Evolutionary conservation across 1,284 basidiomycete genomes (phyloP).

Genomic region (Fomitiporia mediterranea): DNA sequence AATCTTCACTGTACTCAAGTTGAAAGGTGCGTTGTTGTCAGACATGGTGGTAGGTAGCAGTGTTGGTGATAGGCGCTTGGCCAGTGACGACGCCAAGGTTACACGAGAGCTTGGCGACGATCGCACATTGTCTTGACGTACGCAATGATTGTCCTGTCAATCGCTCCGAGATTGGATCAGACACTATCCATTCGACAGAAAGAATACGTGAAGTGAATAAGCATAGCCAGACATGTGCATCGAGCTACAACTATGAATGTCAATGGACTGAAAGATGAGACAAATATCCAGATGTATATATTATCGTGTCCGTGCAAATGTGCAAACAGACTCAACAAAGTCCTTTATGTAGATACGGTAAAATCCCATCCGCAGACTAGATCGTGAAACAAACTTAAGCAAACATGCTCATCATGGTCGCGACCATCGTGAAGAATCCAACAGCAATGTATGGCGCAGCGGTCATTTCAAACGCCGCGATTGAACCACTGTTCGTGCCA

Average conservation of each 20-base stretch:
- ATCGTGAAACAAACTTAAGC: neutral
- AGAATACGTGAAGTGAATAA: no score
- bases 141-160: no score
- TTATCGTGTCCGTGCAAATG: neutral
- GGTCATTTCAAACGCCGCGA: conserved; percentile 2
- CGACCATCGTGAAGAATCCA: conserved; percentile 13
- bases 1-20: conserved; percentile 28
- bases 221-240: conserved; percentile 5
- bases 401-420: conserved; percentile 18
- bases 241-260: conserved; percentile 5
- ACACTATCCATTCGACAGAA: no score
- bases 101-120: no score
- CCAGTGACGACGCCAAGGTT: no score
- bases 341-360: neutral
- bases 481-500: conserved; percentile 2
- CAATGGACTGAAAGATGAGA: conserved; percentile 1
- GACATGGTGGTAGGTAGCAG: neutral
- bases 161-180: no score
- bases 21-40: conserved; percentile 15
- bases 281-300: conserved; percentile 2
- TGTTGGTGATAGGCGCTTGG: no score
- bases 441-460: conserved; percentile 15
- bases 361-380: neutral
- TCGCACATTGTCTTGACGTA: no score
- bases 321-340: neutral